Evolutionary conservation across 176 grass and related monocot species (phyloP), one percentile per base, ranked within the genome.

Genomic region (Carex myosuroides): DNA sequence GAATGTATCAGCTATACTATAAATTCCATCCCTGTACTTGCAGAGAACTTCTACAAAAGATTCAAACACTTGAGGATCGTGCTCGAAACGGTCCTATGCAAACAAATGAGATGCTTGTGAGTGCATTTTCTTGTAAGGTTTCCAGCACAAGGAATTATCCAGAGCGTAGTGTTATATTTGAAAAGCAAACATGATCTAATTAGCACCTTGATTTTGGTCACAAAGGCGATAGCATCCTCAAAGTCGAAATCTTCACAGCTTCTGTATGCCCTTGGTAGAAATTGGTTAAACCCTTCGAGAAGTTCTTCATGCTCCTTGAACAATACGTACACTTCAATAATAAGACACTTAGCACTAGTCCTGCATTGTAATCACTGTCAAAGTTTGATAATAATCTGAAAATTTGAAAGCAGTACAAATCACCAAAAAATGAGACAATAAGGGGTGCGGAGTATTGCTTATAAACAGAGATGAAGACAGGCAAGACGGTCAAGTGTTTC

Each of bases 301-400:
- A 79, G 76, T 39, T 79, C 76, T 60, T 79, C 20, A 33, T 79
- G 76, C 56, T 79, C 76, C 32, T 79, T 60, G 16, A 79, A 60
- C 18, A 79, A 58, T 13, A 58, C 17, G 13, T 79, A 21, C 50
- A 79, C 76, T 39, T 55, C 17, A 20, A 39, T 2, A 24, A 63
- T 32, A n/a, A 62, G 21, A 37, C 10, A 12, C 11, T 62, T 18
- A 21, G 18, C 3, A 54, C 18, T 63, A 21, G 22, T 81, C n/a
- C 79, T 81, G 57, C 57, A 61, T 20, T 81, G 61, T 61, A 41
- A 62, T 62, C 32, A 8, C 16, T 61, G 32, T 54, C n/a, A 54
- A 53, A 74, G 10, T 73, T 48, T 73, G 70, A 73, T 12, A 52
- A 73, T 50, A 73, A 50, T 48, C n/a, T 70, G 67, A 70, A 46